Percentiles rank a stretch among this genome's conserved stretches.
Evolutionary conservation across 2,329 filamentous ascomycete species (phyloP).

Genomic region (Cladophialophora exuberans): DNA sequence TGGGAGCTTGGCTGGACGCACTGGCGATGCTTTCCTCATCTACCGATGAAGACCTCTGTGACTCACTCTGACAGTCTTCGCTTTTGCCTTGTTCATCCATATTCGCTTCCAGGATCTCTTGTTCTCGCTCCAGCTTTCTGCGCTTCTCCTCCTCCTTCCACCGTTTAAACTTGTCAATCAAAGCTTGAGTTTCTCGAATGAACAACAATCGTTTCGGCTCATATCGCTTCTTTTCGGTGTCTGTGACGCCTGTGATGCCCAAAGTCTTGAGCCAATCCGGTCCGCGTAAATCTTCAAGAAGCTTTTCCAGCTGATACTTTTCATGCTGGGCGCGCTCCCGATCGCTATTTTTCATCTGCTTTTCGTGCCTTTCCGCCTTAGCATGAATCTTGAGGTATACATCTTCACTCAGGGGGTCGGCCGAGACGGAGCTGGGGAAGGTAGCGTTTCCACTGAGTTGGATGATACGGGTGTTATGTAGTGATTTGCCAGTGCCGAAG

Average conservation of each 20-base stretch:
- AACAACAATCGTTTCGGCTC: conserved; percentile 85
- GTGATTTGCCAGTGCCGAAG: conserved; percentile 39
- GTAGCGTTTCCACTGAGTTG: conserved; percentile 39
- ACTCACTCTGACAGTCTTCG: conserved; percentile 30
- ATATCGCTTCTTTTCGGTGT: conserved; percentile 82
- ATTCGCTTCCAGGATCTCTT: conserved; percentile 54
- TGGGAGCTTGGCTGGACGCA: conserved; percentile 55
- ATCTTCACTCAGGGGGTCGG: conserved; percentile 61
- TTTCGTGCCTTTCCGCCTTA: conserved; percentile 66
- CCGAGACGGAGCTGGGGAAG: conserved; percentile 30
- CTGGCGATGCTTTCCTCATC: conserved; percentile 21
- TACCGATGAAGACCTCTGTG: conserved; percentile 1
- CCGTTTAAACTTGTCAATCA: conserved; percentile 82
- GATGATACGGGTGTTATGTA: conserved; percentile 47
- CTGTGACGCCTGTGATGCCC: conserved; percentile 83
- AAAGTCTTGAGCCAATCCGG: conserved; percentile 92
- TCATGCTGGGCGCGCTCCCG: conserved; percentile 68
- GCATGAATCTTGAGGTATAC: conserved; percentile 62
- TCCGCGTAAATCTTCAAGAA: conserved; percentile 81
- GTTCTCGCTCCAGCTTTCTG: conserved; percentile 75
- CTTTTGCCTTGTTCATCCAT: conserved; percentile 37
- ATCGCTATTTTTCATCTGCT: conserved; percentile 69
- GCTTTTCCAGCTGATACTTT: conserved; percentile 65
- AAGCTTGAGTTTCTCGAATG: conserved; percentile 76
- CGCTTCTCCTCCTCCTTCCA: conserved; percentile 92